phyloP scores from a whole-genome alignment of 2,329 filamentous ascomycete species.

The Cadophora gregata region DNA sequence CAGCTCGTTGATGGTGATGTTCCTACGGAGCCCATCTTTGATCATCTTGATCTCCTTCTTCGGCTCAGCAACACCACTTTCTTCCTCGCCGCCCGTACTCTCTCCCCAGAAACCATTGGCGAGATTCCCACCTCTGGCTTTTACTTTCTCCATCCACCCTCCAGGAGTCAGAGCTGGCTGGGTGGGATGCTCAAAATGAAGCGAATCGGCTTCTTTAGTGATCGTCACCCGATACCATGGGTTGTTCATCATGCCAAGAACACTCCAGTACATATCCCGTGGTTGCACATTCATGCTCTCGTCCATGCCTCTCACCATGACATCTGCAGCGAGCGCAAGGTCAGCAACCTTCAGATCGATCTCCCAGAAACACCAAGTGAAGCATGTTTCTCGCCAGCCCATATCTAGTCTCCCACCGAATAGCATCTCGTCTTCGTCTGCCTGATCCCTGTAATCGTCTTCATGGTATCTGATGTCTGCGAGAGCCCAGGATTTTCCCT shows the following conservation, averaged over 20 bases:
- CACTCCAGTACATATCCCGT: conserved; percentile 94
- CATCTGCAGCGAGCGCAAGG: conserved; percentile 68
- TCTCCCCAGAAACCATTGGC: conserved; percentile 88
- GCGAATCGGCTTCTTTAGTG: conserved; percentile 64
- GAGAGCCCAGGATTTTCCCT: conserved; percentile 79
- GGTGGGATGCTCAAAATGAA: conserved; percentile 89
- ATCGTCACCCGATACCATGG: conserved; percentile 89
- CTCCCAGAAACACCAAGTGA: conserved; percentile 95
- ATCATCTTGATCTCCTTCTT: conserved; percentile 78
- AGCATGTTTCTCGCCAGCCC: conserved; percentile 79
- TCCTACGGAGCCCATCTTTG: conserved; percentile 65
- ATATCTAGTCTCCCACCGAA: conserved; percentile 82
- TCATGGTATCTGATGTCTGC: conserved; percentile 83
- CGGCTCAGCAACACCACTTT: conserved; percentile 54
- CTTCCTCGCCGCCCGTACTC: conserved; percentile 58
- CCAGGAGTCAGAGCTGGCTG: conserved; percentile 77
- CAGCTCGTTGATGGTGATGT: conserved; percentile 75
- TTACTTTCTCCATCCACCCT: conserved; percentile 94
- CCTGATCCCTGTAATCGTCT: conserved; percentile 75
- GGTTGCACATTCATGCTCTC: conserved; percentile 87
- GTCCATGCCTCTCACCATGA: conserved; percentile 88
- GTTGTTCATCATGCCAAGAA: conserved; percentile 98
- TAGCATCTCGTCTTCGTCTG: conserved; percentile 63
- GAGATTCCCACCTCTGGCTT: conserved; percentile 80
- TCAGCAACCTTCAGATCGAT: conserved; percentile 69